Percentiles rank a stretch among this genome's conserved stretches.
Evolutionary conservation across 2,329 filamentous ascomycete genomes (phyloP).

Genomic region (Huntiella bhutanensis): DNA sequence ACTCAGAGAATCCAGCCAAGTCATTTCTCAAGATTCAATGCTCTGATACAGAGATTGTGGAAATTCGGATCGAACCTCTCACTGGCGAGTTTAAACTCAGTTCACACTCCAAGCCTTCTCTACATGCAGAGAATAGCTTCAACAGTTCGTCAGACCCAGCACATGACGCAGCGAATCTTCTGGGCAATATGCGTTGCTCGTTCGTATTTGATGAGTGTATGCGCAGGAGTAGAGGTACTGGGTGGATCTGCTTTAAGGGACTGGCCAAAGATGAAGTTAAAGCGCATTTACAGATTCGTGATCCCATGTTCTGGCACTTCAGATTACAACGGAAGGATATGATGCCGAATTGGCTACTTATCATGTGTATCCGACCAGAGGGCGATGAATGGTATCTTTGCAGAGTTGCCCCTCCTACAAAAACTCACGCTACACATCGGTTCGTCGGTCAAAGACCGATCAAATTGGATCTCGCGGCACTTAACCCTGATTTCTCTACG

Average conservation of each 20-base stretch:
- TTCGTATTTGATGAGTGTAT: conserved; percentile 42
- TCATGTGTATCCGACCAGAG: conserved; percentile 47
- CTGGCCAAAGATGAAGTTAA: conserved; percentile 36
- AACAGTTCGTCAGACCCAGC: conserved; percentile 39
- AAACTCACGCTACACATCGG: not conserved
- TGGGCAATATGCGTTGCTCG: conserved; percentile 45
- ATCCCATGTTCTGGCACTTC: conserved; percentile 39
- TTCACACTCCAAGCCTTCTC: conserved; percentile 38
- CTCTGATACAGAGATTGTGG: conserved; percentile 8
- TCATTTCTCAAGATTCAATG: conserved; percentile 53
- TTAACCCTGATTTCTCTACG: conserved; percentile 26
- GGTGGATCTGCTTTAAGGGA: conserved; percentile 38
- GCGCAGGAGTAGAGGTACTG: conserved; percentile 39
- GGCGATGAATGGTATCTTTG: conserved; percentile 69
- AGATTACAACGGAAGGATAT: conserved; percentile 59
- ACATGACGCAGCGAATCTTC: conserved; percentile 33
- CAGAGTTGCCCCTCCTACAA: conserved; percentile 23
- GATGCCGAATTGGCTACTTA: conserved; percentile 52
- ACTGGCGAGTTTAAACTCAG: conserved; percentile 59
- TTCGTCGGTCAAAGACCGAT: conserved; percentile 4
- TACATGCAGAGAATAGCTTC: conserved; percentile 42
- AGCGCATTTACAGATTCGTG: conserved; percentile 40
- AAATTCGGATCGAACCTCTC: conserved; percentile 52
- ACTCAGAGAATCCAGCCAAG: conserved; percentile 41
- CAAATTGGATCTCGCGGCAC: conserved; percentile 24